Evolutionary conservation across 78 protist species (phyloP).

Genomic region (Chrysochromulina tobinii): DNA sequence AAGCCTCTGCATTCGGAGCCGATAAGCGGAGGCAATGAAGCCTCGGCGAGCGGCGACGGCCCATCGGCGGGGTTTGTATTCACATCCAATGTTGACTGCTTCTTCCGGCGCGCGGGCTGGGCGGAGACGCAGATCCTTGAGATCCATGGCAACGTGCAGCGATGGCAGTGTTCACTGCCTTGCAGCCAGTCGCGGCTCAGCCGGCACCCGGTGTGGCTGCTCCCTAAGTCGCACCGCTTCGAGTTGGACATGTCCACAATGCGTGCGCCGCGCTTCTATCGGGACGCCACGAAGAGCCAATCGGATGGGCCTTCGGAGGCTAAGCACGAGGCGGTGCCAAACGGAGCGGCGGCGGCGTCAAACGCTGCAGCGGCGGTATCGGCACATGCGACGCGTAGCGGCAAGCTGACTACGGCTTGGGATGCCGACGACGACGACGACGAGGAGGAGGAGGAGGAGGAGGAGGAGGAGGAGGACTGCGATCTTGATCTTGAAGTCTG

Average conservation of each 20-base stretch:
- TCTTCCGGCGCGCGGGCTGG: constrained; percentile 35
- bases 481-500: too few relatives aligned
- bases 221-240: neutral
- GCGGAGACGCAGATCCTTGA: constrained; percentile 4
- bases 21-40: too few relatives aligned
- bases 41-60: too few relatives aligned
- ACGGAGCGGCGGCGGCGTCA: too few relatives aligned
- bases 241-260: neutral
- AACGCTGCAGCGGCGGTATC: too few relatives aligned
- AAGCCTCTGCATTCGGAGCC: too few relatives aligned
- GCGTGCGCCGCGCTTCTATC: neutral
- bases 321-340: neutral
- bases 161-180: neutral
- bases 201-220: neutral
- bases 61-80: neutral
- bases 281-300: too few relatives aligned
- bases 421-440: too few relatives aligned
- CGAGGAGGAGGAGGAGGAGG: too few relatives aligned
- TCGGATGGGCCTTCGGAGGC: too few relatives aligned
- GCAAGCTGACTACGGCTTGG: too few relatives aligned
- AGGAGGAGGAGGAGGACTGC: too few relatives aligned
- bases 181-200: neutral
- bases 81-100: constrained; percentile 51
- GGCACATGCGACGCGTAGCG: neutral
- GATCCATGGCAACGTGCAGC: constrained; percentile 33